A percentile compares a stretch with the other conserved stretches of the same genome.
phyloP scores from a whole-genome alignment of 768 basidiomycete genomes.

The Lactarius hatsudake region DNA sequence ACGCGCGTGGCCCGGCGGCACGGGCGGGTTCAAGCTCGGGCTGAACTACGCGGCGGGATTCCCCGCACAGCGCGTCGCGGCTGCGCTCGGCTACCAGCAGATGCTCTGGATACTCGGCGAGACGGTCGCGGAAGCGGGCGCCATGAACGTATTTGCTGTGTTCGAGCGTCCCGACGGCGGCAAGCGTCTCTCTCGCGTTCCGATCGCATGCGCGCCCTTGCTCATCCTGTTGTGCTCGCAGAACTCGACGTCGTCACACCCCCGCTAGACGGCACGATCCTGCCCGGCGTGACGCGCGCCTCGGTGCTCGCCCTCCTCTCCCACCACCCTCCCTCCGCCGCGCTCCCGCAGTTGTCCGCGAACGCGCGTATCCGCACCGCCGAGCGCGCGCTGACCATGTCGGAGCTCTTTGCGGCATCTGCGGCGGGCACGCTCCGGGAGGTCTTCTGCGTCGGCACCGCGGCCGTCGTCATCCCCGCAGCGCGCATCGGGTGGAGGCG shows the following conservation, averaged over 20 bases:
- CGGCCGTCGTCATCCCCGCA: slow-evolving; percentile 71
- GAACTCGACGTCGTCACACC: slow-evolving; percentile 85
- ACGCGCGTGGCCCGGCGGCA: slow-evolving; percentile 52
- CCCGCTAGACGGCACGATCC: slow-evolving; percentile 85
- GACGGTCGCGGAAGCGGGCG: slow-evolving; percentile 37
- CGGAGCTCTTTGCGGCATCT: slow-evolving; percentile 43
- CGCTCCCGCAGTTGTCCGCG: slow-evolving; percentile 44
- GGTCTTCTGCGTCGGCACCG: slow-evolving; percentile 83
- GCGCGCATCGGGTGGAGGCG: slow-evolving; percentile 72
- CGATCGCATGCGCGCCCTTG: background rate
- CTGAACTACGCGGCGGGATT: slow-evolving; percentile 37
- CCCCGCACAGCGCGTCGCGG: slow-evolving; percentile 45
- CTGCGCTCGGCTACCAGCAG: slow-evolving; percentile 47
- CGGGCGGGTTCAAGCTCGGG: slow-evolving; percentile 49
- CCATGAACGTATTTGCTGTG: slow-evolving; percentile 53
- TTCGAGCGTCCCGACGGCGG: slow-evolving; percentile 42
- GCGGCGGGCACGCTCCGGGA: slow-evolving; percentile 69
- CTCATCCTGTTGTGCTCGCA: slow-evolving; percentile 30
- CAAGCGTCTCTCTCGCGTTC: slow-evolving; percentile 16
- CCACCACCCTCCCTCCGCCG: slow-evolving; percentile 48
- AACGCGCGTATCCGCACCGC: slow-evolving; percentile 40
- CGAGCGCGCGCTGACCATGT: slow-evolving; percentile 47
- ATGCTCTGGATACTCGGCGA: slow-evolving; percentile 50
- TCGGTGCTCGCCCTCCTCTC: slow-evolving; percentile 72
- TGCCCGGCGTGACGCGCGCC: slow-evolving; percentile 89